Percentiles rank a stretch among this genome's conserved stretches.
Evolutionary conservation across 1,139 yeast genomes (phyloP).

Genomic region (Candida tetrigidarum): DNA sequence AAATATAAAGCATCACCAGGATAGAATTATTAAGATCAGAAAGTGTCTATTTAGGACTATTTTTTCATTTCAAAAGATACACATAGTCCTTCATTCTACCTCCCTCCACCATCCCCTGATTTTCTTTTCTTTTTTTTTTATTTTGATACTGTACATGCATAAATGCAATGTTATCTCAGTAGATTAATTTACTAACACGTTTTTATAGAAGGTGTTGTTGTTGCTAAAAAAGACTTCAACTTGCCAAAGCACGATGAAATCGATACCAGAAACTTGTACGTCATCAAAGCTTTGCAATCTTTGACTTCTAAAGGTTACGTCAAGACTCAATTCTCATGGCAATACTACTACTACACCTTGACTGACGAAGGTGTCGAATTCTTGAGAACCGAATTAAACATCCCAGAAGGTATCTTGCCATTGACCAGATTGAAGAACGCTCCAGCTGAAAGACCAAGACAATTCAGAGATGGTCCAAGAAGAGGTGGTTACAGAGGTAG

Average conservation of each 20-base stretch:
- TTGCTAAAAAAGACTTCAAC: slow-evolving; percentile 98
- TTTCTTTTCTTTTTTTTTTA: neutral
- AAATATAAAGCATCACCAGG: too few relatives aligned
- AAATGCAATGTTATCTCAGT: too few relatives aligned
- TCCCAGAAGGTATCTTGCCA: slow-evolving; percentile 99
- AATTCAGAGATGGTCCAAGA: slow-evolving; percentile 43
- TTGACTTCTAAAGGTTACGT: slow-evolving; percentile 99
- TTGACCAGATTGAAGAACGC: slow-evolving; percentile 97
- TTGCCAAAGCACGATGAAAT: slow-evolving; percentile 98
- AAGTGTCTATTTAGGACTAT: too few relatives aligned
- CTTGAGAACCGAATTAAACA: slow-evolving; percentile 98
- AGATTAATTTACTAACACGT: slow-evolving; percentile 30
- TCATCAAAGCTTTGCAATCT: slow-evolving; percentile 99
- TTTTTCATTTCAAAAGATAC: too few relatives aligned
- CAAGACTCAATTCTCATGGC: slow-evolving; percentile 99
- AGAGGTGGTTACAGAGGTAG: slow-evolving; percentile 49
- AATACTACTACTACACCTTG: slow-evolving; percentile 99
- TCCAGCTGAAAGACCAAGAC: slow-evolving; percentile 81
- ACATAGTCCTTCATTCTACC: too few relatives aligned
- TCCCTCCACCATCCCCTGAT: neutral
- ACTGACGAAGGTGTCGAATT: slow-evolving; percentile 99
- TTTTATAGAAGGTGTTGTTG: slow-evolving; percentile 94
- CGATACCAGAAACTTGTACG: slow-evolving; percentile 97
- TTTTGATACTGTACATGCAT: too few relatives aligned
- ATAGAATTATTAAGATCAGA: too few relatives aligned